phyloP scores from a whole-genome alignment of 1,284 basidiomycete species.

The Ganoderma lucidum region DNA sequence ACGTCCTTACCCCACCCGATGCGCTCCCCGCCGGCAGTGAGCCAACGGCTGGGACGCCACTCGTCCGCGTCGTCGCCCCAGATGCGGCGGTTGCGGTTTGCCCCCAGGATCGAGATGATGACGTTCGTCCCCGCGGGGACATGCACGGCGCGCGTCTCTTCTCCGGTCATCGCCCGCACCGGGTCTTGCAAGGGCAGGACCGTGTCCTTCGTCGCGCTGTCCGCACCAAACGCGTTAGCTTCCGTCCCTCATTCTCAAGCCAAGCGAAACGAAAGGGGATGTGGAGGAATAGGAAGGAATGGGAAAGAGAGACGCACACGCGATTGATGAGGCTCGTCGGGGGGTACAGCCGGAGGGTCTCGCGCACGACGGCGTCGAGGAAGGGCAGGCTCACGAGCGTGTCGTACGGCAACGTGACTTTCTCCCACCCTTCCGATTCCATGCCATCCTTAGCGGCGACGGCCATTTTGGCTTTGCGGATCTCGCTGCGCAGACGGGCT shows the following conservation, averaged over 20 bases:
- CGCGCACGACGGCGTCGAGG: conserved; percentile 60
- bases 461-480: conserved; percentile 34
- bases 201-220: conserved; percentile 8
- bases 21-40: conserved; percentile 37
- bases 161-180: conserved; percentile 41
- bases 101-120: conserved; percentile 33
- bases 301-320: conserved; percentile 10
- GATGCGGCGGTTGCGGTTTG: conserved; percentile 38
- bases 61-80: conserved; percentile 54
- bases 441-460: conserved; percentile 10
- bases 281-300: no score
- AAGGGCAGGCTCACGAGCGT: conserved; percentile 46
- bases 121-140: conserved; percentile 32
- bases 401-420: conserved; percentile 36
- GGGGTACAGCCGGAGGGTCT: conserved; percentile 50
- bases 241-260: neutral
- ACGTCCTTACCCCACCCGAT: conserved; percentile 22
- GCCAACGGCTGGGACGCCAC: conserved; percentile 53
- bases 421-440: conserved; percentile 12
- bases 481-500: conserved; percentile 38
- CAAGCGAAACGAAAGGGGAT: neutral
- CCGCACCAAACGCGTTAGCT: neutral
- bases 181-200: conserved; percentile 49
- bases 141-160: conserved; percentile 37
- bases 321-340: conserved; percentile 37